Base-by-base conservation (phyloP, 1,284 basidiomycete genomes). In the Tausonia pullulans region DNA sequence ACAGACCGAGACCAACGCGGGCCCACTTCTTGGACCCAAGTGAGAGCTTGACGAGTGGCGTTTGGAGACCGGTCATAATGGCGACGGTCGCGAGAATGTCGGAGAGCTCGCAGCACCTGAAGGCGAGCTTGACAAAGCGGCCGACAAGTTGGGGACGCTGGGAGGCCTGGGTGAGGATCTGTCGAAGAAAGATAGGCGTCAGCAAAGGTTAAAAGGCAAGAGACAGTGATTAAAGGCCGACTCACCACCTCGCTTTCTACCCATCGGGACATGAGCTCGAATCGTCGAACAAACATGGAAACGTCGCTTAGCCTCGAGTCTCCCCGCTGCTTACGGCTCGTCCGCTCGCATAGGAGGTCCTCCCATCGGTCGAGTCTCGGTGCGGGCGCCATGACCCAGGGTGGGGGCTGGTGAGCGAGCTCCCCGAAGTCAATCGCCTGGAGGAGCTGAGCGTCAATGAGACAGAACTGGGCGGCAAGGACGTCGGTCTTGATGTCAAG, bases 361-460 rank as follows among this genome's bases (percentile, higher is more conserved):
- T 75, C 73, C 75, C 77, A 78, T 16, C 70, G 65, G 44, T 71
- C 69, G 10, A 62, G 52, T 13, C 41, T 13, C 40, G 57, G 57
- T 27, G 49, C 16, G 6, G 55, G 52, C 11, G 16, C 10, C 14
- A 40, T 41, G 51, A 60, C 39, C 65, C 65, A 66, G 1, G 57
- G 61, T n/a, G 58, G 53, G 11, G 65, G 61, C 43, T 67, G 64
- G 65, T 84, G 80, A 45, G 90, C 83, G 10, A 93, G 78, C 71
- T 93, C 90, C 71, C 90, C 87, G 72, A 90, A 90, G 70, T 84
- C 86, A 72, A 95, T 81, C 27, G 82, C 81, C 71, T 87, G 83
- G 73, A 93, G 87, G 62, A 95, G 77, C 71, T 94, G 91, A 16
- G 87, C 81, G 69, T 95, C 91, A 71, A 95, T 91, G 80, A 92